Conservation (phyloP, 768 basidiomycete genomes). For the Amyloporia xantha region DNA sequence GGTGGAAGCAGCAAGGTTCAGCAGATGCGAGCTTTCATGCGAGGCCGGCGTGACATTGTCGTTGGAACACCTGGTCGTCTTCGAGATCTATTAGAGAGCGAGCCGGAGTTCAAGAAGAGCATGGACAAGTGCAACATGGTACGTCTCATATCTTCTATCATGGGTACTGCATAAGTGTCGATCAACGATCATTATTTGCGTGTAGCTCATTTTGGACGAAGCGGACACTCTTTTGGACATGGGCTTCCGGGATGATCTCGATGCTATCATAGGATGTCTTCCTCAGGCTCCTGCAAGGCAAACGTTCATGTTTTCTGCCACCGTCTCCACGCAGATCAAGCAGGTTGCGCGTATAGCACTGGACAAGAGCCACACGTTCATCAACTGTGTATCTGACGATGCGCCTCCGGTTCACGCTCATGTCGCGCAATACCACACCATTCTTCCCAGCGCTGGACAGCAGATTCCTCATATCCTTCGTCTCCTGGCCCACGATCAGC, state of each 20-base stretch:
- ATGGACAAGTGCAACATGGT: constrained; percentile 55
- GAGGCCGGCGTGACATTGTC: constrained; percentile 67
- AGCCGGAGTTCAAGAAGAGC: constrained; percentile 46
- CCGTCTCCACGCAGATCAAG: constrained; percentile 65
- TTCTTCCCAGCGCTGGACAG: constrained; percentile 55
- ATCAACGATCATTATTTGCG: constrained; percentile 3
- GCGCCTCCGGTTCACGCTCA: constrained; percentile 62
- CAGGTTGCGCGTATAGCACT: constrained; percentile 61
- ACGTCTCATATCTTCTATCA: constrained; percentile 27
- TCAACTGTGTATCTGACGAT: constrained; percentile 64
- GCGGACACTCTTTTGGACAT: constrained; percentile 88
- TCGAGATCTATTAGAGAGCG: constrained; percentile 60
- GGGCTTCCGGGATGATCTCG: constrained; percentile 87
- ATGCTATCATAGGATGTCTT: constrained; percentile 59
- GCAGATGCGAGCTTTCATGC: constrained; percentile 66
- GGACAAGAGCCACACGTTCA: constrained; percentile 54
- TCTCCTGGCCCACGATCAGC: constrained; percentile 84
- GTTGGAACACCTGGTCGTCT: constrained; percentile 90
- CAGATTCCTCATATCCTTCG: constrained; percentile 77
- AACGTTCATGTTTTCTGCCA: constrained; percentile 89
- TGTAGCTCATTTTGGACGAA: constrained; percentile 84
- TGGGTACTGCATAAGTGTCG: not conserved
- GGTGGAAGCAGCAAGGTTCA: constrained; percentile 63
- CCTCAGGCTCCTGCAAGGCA: constrained; percentile 64
- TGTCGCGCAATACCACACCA: constrained; percentile 78